phyloP scores from a whole-genome alignment of 768 basidiomycete species.

The Hericium rajendrae region DNA sequence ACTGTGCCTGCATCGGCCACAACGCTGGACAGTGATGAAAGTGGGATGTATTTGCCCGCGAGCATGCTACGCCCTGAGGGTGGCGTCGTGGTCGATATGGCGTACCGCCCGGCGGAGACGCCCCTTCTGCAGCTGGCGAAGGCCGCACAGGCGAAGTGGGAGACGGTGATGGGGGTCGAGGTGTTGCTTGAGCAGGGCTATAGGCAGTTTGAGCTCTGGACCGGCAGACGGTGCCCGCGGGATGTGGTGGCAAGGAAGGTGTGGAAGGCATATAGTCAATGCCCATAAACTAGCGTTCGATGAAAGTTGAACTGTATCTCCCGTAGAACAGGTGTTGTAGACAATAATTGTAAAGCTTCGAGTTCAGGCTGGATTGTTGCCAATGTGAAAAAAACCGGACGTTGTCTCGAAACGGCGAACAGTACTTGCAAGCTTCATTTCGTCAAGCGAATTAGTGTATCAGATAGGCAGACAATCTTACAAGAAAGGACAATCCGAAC shows the following conservation, averaged over 20 bases:
- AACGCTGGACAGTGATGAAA: constrained; percentile 24
- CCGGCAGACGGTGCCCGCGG: constrained; percentile 51
- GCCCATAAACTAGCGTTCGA: too few relatives aligned
- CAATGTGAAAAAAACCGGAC: too few relatives aligned
- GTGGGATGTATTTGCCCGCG: constrained; percentile 39
- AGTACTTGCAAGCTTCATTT: too few relatives aligned
- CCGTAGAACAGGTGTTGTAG: too few relatives aligned
- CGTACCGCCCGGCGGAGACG: constrained; percentile 84
- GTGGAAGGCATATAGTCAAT: constrained; percentile 30
- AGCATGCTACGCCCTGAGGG: constrained; percentile 52
- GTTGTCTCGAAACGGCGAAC: too few relatives aligned
- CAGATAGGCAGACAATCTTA: too few relatives aligned
- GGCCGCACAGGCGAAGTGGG: constrained; percentile 45
- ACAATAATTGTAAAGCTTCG: too few relatives aligned
- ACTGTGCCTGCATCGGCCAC: constrained; percentile 75
- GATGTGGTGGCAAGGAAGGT: constrained; percentile 37
- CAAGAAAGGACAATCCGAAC: too few relatives aligned
- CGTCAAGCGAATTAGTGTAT: too few relatives aligned
- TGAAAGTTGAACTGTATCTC: too few relatives aligned
- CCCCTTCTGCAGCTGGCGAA: constrained; percentile 67
- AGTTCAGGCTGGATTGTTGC: too few relatives aligned
- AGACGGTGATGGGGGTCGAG: constrained; percentile 66
- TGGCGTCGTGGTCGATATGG: constrained; percentile 84
- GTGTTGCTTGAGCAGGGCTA: constrained; percentile 86
- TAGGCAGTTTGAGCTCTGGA: constrained; percentile 79